phyloP scores from a whole-genome alignment of 2,329 filamentous ascomycete species.

The Waltergamsia citrina region DNA sequence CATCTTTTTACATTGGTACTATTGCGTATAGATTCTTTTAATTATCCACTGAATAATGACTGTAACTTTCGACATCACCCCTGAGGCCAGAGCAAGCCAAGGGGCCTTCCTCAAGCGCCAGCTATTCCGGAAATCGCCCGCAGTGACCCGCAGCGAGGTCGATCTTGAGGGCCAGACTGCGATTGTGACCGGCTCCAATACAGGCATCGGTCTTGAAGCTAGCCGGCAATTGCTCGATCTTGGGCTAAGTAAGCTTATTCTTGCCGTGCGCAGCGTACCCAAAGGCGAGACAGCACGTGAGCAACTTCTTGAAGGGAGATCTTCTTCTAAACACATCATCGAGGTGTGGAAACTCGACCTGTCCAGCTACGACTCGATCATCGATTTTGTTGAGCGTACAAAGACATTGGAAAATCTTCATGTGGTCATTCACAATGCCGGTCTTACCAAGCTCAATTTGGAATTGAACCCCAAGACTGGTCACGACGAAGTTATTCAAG shows the following conservation, averaged over 20 bases:
- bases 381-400: slow-evolving; percentile 23
- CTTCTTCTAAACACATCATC: slow-evolving; percentile 19
- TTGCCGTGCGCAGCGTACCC: slow-evolving; percentile 26
- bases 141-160: too few species aligned
- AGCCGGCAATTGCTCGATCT: slow-evolving; percentile 26
- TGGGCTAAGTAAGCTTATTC: slow-evolving; percentile 25
- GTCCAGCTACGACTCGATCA: slow-evolving; percentile 29
- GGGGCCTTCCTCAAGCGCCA: too few species aligned
- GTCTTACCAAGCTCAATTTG: slow-evolving; percentile 13
- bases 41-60: too few species aligned
- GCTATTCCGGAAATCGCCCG: too few species aligned
- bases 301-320: slow-evolving; percentile 13
- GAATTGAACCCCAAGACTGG: slow-evolving; percentile 15
- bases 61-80: too few species aligned
- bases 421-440: slow-evolving; percentile 35
- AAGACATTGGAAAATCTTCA: slow-evolving; percentile 26
- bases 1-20: too few species aligned
- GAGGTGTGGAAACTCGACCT: slow-evolving; percentile 36
- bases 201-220: slow-evolving; percentile 33
- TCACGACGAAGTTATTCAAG: slow-evolving; percentile 29
- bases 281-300: slow-evolving; percentile 28
- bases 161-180: slow-evolving; percentile 25
- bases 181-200: slow-evolving; percentile 35
- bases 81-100: too few species aligned
- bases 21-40: too few species aligned